Conservation (phyloP, 2,329 filamentous ascomycete genomes). For the Periconia sp. region DNA sequence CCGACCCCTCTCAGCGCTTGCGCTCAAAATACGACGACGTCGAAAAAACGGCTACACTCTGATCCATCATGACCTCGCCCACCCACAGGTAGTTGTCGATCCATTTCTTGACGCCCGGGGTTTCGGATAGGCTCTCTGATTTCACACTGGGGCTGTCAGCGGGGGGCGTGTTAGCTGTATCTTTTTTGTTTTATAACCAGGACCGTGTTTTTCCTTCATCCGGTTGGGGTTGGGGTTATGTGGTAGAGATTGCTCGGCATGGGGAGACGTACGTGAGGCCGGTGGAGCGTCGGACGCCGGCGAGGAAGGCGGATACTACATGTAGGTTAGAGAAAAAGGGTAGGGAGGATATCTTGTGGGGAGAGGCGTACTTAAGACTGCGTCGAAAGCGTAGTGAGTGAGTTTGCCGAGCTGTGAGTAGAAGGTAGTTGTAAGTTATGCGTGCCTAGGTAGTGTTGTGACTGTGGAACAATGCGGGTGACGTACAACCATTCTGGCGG, state of each 20-base stretch:
- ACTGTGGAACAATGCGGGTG: constrained; percentile 10
- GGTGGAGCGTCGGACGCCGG: constrained; percentile 95
- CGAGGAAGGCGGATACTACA: constrained; percentile 89
- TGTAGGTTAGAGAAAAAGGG: constrained; percentile 15
- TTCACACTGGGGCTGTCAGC: constrained; percentile 73
- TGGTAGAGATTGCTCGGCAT: constrained; percentile 9
- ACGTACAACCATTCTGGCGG: constrained; percentile 42
- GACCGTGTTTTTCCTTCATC: background rate
- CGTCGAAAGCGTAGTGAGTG: constrained; percentile 94
- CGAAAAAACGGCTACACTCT: constrained; percentile 88
- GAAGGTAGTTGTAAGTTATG: constrained; percentile 55
- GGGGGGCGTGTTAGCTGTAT: constrained; percentile 47
- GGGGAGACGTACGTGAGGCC: constrained; percentile 81
- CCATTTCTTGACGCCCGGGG: constrained; percentile 82
- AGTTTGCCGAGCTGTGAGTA: constrained; percentile 79
- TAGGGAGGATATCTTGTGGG: constrained; percentile 1
- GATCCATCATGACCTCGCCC: constrained; percentile 98
- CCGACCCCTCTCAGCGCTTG: constrained; percentile 58
- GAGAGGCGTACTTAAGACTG: constrained; percentile 74
- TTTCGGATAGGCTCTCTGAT: constrained; percentile 81
- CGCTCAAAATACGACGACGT: constrained; percentile 90
- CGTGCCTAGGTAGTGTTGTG: background rate
- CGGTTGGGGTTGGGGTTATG: background rate
- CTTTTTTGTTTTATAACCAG: constrained; percentile 1
- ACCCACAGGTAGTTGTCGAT: constrained; percentile 91